Base-by-base conservation (phyloP, 805 yeast species). In the Saturnispora quitensis region DNA sequence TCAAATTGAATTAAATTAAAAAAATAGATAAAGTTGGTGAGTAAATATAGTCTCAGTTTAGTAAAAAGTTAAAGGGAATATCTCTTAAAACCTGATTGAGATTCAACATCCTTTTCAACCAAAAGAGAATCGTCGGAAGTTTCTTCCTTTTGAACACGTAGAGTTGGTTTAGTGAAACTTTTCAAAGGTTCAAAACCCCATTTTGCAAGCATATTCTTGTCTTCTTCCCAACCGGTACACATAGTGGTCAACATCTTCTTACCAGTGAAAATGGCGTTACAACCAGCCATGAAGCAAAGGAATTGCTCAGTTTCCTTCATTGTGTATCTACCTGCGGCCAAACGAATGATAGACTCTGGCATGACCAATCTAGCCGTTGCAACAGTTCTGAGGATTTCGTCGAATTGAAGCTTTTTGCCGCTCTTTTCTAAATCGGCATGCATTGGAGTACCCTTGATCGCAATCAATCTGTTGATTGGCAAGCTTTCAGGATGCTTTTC, bases 221-320 rank as follows among this genome's bases (percentile, higher is more conserved):
- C 93, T 59, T 84, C 90, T 45, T 85, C 88, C 90, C 91, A 86
- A 6, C 89, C 89, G 58, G 79, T 82, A 63, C 91, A 85, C 80
- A 81, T 79, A 4, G 93, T 86, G 2, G 93, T 86, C 52, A 86
- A 69, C 91, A 86, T 86, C 57, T 76, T 78, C 64, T 85, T 82
- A 36, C 93, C 93, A 0, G 90, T 86, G 66, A 86, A 86, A 40
- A 86, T 81, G 18, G 91, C 89, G 65, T 86, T 86, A 57, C 83
- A 81, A 18, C 93, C 93, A 34, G 84, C 80, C 79, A 82, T 74
- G 64, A 86, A 86, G 56, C 90, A 83, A 59, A 86, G 64, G 52
- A 82, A 76, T 63, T 86, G 93, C 58, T 86, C 89, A 52, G 76
- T 69, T 59, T 86, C 90, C 57, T 79, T 82, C 90, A 86, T 84